These are phyloP conservation scores for Gossypium anomalum DNA, from an alignment of 345 rosid species.

Conservation along the genomic window DNA sequence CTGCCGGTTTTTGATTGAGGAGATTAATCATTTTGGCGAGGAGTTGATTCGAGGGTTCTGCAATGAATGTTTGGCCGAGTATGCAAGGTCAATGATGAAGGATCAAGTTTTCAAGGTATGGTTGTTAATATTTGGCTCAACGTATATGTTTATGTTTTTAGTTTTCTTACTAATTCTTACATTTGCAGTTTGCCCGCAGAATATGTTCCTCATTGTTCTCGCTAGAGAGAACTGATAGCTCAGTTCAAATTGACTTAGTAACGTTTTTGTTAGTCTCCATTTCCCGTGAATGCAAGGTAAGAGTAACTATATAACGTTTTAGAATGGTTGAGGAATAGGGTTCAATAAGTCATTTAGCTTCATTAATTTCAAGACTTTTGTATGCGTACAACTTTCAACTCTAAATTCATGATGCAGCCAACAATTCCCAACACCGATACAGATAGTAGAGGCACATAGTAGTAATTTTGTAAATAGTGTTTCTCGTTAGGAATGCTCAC, in stretches of 20 bases:
- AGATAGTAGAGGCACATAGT: neutral
- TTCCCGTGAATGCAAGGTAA: conserved; percentile 58
- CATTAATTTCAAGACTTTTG: neutral
- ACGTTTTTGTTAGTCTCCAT: conserved; percentile 34
- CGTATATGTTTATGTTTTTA: neutral
- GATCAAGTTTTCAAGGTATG: conserved; percentile 66
- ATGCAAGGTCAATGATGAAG: conserved; percentile 47
- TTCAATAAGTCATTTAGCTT: neutral
- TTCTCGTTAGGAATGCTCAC: neutral
- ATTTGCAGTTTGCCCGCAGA: conserved; percentile 61
- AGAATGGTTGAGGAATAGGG: neutral
- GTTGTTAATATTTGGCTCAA: neutral
- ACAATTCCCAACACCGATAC: neutral
- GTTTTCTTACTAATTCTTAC: conserved; percentile 18
- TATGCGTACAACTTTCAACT: neutral
- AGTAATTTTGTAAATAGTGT: neutral
- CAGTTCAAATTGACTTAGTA: conserved; percentile 34
- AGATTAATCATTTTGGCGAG: conserved; percentile 38
- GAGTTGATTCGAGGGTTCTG: conserved; percentile 44
- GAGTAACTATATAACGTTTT: neutral
- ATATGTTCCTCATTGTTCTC: conserved; percentile 54
- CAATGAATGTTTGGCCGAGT: conserved; percentile 38
- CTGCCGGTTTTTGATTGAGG: conserved; percentile 46
- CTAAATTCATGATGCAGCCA: neutral
- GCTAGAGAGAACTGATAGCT: conserved; percentile 31